Evolutionary conservation across 2,329 filamentous ascomycete species (phyloP).

Genomic region (Cladosporium sp.): DNA sequence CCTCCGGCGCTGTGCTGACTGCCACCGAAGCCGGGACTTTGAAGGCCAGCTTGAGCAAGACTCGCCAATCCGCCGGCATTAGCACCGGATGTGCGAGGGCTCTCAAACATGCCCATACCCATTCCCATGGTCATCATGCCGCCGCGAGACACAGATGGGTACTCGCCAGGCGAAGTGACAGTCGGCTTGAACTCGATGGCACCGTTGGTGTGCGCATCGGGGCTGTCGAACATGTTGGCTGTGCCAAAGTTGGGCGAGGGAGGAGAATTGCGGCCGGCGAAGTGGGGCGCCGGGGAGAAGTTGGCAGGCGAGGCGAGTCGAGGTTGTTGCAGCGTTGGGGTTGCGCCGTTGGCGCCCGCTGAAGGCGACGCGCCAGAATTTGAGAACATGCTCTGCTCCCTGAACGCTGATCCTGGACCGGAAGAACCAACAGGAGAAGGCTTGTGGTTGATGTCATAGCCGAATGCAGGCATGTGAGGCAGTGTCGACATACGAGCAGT

Average conservation of each 20-base stretch:
- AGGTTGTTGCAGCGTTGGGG: conserved; percentile 23
- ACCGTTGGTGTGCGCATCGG: conserved; percentile 19
- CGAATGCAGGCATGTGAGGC: conserved; percentile 31
- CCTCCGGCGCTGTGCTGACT: conserved; percentile 35
- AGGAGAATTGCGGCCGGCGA: conserved; percentile 24
- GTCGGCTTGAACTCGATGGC: conserved; percentile 16
- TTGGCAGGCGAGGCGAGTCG: conserved; percentile 34
- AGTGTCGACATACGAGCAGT: conserved; percentile 18
- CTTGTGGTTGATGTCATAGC: conserved; percentile 27
- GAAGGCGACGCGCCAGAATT: conserved; percentile 24
- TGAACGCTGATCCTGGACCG: conserved; percentile 27
- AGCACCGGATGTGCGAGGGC: conserved; percentile 29
- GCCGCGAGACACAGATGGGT: conserved; percentile 20
- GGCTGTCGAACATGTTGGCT: conserved; percentile 35
- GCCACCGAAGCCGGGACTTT: conserved; percentile 37
- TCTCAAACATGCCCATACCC: conserved; percentile 36
- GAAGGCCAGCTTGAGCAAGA: conserved; percentile 30
- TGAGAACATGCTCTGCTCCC: conserved; percentile 35
- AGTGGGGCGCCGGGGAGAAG: conserved; percentile 27
- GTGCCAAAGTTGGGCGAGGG: conserved; percentile 32
- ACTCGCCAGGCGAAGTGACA: conserved; percentile 22
- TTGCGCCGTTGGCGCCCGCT: neutral
- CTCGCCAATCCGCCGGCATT: conserved; percentile 22
- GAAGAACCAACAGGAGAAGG: conserved; percentile 18
- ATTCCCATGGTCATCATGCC: conserved; percentile 18